Conservation (phyloP, 208 protist genomes). For the Trypanosoma vivax region DNA sequence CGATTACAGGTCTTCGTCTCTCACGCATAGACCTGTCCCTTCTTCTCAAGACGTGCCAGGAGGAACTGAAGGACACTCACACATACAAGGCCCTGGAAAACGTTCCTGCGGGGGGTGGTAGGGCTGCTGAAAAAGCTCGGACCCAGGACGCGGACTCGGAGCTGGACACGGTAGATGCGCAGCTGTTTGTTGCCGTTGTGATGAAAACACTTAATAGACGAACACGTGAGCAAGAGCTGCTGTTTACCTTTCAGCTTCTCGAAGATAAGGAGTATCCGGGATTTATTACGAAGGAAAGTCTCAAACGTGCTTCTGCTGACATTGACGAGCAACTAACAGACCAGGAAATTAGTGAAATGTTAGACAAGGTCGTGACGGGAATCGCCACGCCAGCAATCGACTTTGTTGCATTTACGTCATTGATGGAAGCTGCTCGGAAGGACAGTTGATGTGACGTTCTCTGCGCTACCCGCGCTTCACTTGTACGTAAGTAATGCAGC, state of each 20-base stretch:
- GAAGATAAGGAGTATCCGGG: constrained; percentile 71
- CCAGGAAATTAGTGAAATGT: constrained; percentile 77
- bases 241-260: constrained; percentile 62
- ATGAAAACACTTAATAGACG: constrained; percentile 55
- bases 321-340: constrained; percentile 70
- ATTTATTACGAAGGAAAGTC: constrained; percentile 79
- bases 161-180: constrained; percentile 45
- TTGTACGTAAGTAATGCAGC: not conserved
- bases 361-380: constrained; percentile 75
- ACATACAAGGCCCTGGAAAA: constrained; percentile 2
- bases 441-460: constrained; percentile 22
- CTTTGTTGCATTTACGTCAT: constrained; percentile 56
- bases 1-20: constrained; percentile 64
- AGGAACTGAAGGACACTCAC: constrained; percentile 25
- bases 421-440: constrained; percentile 41
- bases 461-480: constrained; percentile 1
- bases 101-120: not conserved
- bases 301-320: constrained; percentile 40
- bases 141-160: constrained; percentile 7
- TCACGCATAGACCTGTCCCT: constrained; percentile 43
- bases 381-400: constrained; percentile 61
- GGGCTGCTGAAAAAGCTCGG: not conserved
- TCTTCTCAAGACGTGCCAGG: constrained; percentile 38
- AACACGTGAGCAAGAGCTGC: constrained; percentile 63
- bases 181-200: constrained; percentile 69